Evolutionary conservation across 2,329 filamentous ascomycete species (phyloP), one percentile per base, ranked within the genome.

Genomic region (Clonostachys chloroleuca): DNA sequence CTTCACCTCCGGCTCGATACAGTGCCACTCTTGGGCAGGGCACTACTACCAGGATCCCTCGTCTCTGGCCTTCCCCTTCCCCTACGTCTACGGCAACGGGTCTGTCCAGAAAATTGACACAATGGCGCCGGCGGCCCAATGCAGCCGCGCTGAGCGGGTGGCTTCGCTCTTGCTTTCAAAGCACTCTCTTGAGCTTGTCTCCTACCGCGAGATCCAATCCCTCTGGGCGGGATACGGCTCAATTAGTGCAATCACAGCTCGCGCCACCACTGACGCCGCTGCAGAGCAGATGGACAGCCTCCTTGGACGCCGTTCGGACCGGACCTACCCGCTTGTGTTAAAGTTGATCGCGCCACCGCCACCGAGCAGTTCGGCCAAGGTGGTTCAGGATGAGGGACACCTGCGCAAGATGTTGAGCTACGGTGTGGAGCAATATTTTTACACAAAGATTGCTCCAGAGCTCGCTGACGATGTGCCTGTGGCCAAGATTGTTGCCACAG

Each of bases 321-420:
- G 53, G 8, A 34, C 40, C 9, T 64, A 68, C 14, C 64, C 61
- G 2, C 63, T 82, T 35, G 72, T 86, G 12, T 61, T 86, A 7
- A 86, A 86, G 56, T 68, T 82, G 46, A 80, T 86, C 37, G 73
- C 73, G 0, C 80, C 80, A 7, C 79, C 80, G 1, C 30, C 30
- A 17, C 18, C 17, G 12, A n/a, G 36, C 14, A 17, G 20, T 6
- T 33, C 24, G 5, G 13, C 34, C 18, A 33, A 43, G 13, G 17
- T 30, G 4, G 12, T 14, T 8, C 33, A 36, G 20, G 40, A 83
- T 36, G 83, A 86, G 55, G 81, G 83, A 1, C 83, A 87, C 52
- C 54, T 80, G 1, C 75, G 84, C 7, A 87, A 87, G 56, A 74
- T 87, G 49, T 60, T 86, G 30, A 85, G 81, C 56, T 87, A 87